Evolutionary conservation across 805 yeast genomes (phyloP).

Genomic region (Sungouiozyma ichnusensis): DNA sequence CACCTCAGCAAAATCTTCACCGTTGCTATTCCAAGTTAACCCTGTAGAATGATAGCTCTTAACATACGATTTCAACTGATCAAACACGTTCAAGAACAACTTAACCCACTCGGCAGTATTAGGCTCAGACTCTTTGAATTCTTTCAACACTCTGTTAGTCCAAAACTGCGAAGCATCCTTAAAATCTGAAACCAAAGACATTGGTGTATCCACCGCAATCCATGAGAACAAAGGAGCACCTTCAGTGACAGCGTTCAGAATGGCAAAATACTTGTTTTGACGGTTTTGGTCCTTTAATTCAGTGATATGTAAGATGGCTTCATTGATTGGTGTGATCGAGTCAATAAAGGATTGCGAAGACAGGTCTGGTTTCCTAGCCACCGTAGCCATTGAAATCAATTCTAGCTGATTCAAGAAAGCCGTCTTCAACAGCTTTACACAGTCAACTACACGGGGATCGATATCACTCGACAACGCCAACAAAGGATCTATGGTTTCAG

Average conservation of each 20-base stretch:
- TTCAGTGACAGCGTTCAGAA: slow-evolving; percentile 76
- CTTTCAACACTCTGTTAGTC: slow-evolving; percentile 84
- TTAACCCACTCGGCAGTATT: slow-evolving; percentile 77
- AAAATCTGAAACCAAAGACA: slow-evolving; percentile 66
- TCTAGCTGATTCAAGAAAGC: slow-evolving; percentile 45
- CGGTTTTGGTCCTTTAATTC: slow-evolving; percentile 69
- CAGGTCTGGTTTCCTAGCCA: slow-evolving; percentile 55
- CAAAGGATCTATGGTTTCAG: slow-evolving; percentile 48
- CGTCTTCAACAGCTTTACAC: slow-evolving; percentile 39
- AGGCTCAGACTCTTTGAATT: slow-evolving; percentile 60
- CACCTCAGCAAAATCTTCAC: slow-evolving; percentile 41
- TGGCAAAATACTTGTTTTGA: slow-evolving; percentile 50
- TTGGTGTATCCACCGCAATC: slow-evolving; percentile 71
- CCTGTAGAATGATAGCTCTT: slow-evolving; percentile 78
- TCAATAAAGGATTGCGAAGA: slow-evolving; percentile 43
- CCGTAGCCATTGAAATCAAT: slow-evolving; percentile 48
- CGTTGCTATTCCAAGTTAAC: slow-evolving; percentile 63
- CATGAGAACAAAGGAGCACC: slow-evolving; percentile 88
- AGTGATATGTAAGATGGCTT: slow-evolving; percentile 44
- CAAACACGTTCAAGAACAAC: slow-evolving; percentile 49
- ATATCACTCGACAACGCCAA: slow-evolving; percentile 32
- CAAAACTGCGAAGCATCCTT: slow-evolving; percentile 91
- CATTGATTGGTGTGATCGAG: slow-evolving; percentile 60
- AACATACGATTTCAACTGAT: slow-evolving; percentile 59
- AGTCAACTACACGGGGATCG: slow-evolving; percentile 39